Base-by-base conservation (phyloP, 306 rosid species). In the Parietaria judaica region DNA sequence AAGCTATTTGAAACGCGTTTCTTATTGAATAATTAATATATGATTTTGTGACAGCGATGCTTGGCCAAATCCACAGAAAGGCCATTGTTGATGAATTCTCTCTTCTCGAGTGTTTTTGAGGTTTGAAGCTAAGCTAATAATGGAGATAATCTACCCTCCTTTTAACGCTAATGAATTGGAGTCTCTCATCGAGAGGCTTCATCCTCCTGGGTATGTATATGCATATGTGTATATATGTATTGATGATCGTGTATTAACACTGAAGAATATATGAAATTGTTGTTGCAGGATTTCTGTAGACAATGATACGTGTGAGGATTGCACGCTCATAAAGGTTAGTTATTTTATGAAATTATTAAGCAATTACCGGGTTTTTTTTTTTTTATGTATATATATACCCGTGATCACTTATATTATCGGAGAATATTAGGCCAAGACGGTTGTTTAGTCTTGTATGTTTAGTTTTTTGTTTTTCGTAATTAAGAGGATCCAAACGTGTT, bases 311-410 rank as follows among this genome's bases (percentile, higher is more conserved):
- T 79, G 81, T 73, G 55, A 34, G 44, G 79, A 86, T 64, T 81
- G 86, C 78, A 92, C 90, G 6, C 84, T 86, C 44, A 84, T 92
- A 64, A 92, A 88, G 98, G 96, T 91, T 56, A 51, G 79, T 49
- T 63, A 1, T 13, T 59, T 12, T 7, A 14, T 58, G 7, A n/a
- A n/a, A n/a, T n/a, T n/a, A n/a, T n/a, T n/a, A n/a, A n/a, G n/a
- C n/a, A n/a, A n/a, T n/a, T n/a, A n/a, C n/a, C n/a, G n/a, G n/a
- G n/a, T n/a, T n/a, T 56, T 8, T 56, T 56, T 58, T 11, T 12
- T 23, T 37, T 9, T 34, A 34, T 7, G 4, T 57, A 9, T 6
- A 15, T 8, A 54, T 31, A 15, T 54, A n/a, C 7, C 3, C 11
- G 4, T 6, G 4, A 6, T 7, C 9, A 11, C 4, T 14, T 7